Evolutionary conservation across 257 asterid genomes (phyloP).

Genomic region (Solanum appendiculatum): DNA sequence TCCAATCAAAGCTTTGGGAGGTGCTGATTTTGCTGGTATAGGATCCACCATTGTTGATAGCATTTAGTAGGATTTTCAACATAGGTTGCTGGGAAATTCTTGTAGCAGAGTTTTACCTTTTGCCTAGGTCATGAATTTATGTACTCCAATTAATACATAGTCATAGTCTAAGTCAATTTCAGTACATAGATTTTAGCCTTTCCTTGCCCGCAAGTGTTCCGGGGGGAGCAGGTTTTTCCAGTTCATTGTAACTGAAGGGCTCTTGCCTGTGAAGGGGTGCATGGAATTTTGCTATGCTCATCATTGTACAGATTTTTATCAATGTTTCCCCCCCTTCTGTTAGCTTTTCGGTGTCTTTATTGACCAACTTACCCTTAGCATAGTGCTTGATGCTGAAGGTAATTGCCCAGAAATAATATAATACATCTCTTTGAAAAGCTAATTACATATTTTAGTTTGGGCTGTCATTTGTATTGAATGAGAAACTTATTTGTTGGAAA

Average conservation of each 20-base stretch:
- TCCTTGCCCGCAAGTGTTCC: slow-evolving; percentile 5
- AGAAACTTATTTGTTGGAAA: slow-evolving; percentile 8
- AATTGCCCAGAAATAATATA: slow-evolving; percentile 25
- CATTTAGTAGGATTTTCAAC: slow-evolving; percentile 12
- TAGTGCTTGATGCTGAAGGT: slow-evolving; percentile 36
- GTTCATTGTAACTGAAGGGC: slow-evolving; percentile 16
- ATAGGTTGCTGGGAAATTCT: slow-evolving; percentile 24
- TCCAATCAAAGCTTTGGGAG: not conserved
- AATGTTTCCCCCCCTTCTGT: not conserved
- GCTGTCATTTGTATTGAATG: slow-evolving; percentile 17
- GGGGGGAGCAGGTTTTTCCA: slow-evolving; percentile 21
- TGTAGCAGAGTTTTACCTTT: slow-evolving; percentile 15
- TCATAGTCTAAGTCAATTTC: slow-evolving; percentile 14
- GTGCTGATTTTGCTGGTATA: not conserved
- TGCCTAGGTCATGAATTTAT: slow-evolving; percentile 21
- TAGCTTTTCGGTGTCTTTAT: not conserved
- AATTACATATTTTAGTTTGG: slow-evolving; percentile 11
- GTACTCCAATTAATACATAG: slow-evolving; percentile 10
- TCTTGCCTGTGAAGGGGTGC: slow-evolving; percentile 17
- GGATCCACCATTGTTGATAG: slow-evolving; percentile 9
- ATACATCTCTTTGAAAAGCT: slow-evolving; percentile 4
- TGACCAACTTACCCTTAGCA: slow-evolving; percentile 15
- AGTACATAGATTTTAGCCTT: slow-evolving; percentile 21
- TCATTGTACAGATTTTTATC: slow-evolving; percentile 29
- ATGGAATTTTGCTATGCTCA: slow-evolving; percentile 22